Evolutionary conservation across 352 stramenopile species (phyloP).

Genomic region (Globisporangium heterothallicum): DNA sequence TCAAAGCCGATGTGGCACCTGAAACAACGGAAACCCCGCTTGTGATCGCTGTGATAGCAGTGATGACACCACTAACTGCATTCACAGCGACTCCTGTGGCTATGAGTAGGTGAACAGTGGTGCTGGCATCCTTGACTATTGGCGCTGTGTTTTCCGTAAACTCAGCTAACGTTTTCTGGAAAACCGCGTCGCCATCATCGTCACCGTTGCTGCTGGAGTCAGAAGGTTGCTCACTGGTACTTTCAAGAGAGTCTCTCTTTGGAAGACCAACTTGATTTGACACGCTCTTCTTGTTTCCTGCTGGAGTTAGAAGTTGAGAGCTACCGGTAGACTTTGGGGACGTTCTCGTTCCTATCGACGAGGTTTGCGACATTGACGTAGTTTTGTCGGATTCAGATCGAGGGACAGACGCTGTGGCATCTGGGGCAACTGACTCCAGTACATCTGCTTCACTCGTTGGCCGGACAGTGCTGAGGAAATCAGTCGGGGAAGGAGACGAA

Average conservation of each 20-base stretch:
- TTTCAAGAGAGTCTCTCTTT: neutral
- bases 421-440: neutral
- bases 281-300: neutral
- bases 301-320: slow-evolving; percentile 1
- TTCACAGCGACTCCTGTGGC: slow-evolving; percentile 48
- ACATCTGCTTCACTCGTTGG: neutral
- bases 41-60: slow-evolving; percentile 36
- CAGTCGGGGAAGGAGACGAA: neutral
- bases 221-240: neutral
- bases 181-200: neutral
- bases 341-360: neutral
- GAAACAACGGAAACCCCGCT: slow-evolving; percentile 26
- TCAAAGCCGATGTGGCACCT: slow-evolving; percentile 13
- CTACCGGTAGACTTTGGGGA: neutral
- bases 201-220: neutral
- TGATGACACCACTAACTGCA: slow-evolving; percentile 40
- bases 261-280: neutral
- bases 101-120: slow-evolving; percentile 49
- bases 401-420: neutral
- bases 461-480: slow-evolving; percentile 8
- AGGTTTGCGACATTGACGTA: neutral
- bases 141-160: slow-evolving; percentile 9
- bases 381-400: no score
- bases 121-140: slow-evolving; percentile 27
- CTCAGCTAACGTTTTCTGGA: slow-evolving; percentile 10